A percentile compares a stretch with the other conserved stretches of the same genome.
These are phyloP conservation scores for Cyamopsis tetragonoloba DNA, from an alignment of 306 rosid species.

Conservation along the genomic window DNA sequence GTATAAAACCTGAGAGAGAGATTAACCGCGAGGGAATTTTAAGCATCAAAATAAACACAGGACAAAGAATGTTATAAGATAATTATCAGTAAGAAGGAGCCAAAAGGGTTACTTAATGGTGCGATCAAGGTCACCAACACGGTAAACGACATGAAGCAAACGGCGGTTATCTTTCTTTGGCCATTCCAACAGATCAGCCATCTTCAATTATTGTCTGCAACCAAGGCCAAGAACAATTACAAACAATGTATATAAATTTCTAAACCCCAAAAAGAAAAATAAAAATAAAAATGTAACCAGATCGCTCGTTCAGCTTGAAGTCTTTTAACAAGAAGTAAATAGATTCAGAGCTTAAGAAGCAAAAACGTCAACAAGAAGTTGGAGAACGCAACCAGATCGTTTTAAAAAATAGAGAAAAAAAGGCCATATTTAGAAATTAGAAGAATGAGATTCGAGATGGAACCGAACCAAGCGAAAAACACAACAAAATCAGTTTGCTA, in stretches of 20 bases:
- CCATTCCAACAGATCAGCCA: constrained; percentile 83
- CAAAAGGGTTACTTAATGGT: constrained; percentile 91
- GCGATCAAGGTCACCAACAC: constrained; percentile 95
- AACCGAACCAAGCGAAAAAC: too few relatives aligned
- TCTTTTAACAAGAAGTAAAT: not conserved
- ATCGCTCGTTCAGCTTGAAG: not conserved
- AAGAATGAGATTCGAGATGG: too few relatives aligned
- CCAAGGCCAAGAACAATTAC: not conserved
- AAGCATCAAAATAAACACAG: constrained; percentile 4
- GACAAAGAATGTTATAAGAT: not conserved
- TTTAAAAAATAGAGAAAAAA: too few relatives aligned
- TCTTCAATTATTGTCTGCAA: constrained; percentile 24
- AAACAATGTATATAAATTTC: not conserved
- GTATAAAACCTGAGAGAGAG: constrained; percentile 74
- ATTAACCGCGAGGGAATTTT: not conserved
- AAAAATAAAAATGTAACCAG: too few relatives aligned
- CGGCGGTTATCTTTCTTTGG: constrained; percentile 83
- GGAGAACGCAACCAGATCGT: too few relatives aligned
- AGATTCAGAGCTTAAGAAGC: too few relatives aligned
- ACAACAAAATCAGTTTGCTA: too few relatives aligned
- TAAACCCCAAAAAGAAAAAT: not conserved
- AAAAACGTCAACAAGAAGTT: not conserved
- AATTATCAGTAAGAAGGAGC: not conserved
- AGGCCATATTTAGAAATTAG: too few relatives aligned
- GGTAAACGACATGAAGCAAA: constrained; percentile 78